Conservation (phyloP, 2,329 filamentous ascomycete genomes). For the Neofusicoccum kwambonambiense region DNA sequence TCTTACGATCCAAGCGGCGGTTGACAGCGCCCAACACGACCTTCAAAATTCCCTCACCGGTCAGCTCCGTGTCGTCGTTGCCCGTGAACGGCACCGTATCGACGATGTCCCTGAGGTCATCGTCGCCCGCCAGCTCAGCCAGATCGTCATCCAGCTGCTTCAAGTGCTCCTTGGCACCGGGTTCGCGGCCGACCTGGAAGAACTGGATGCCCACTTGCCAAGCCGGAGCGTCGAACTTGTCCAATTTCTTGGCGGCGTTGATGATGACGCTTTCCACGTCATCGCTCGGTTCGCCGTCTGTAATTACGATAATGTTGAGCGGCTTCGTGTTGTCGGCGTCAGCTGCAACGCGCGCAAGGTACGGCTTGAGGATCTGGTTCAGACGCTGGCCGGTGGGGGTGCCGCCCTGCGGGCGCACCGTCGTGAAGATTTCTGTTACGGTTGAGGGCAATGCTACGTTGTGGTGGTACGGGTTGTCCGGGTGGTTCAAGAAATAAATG, state of each 20-base stretch:
- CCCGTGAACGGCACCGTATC: conserved; percentile 78
- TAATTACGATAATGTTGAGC: conserved; percentile 89
- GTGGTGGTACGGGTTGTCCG: conserved; percentile 58
- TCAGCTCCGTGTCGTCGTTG: conserved; percentile 51
- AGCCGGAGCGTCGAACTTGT: conserved; percentile 65
- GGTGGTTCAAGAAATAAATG: conserved; percentile 83
- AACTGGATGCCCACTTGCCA: conserved; percentile 93
- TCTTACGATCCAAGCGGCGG: conserved; percentile 59
- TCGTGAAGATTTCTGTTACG: conserved; percentile 69
- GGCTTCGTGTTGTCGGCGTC: conserved; percentile 62
- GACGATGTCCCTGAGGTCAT: conserved; percentile 77
- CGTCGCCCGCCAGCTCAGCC: conserved; percentile 49
- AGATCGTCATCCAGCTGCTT: conserved; percentile 74
- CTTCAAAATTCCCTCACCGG: conserved; percentile 73
- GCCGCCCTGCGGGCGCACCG: conserved; percentile 60
- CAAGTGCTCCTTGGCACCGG: conserved; percentile 63
- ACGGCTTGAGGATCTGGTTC: conserved; percentile 69
- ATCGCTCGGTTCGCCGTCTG: conserved; percentile 79
- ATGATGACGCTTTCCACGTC: conserved; percentile 73
- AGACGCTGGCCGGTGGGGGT: conserved; percentile 77
- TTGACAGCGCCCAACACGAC: conserved; percentile 77
- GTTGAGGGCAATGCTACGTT: conserved; percentile 59
- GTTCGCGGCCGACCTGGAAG: conserved; percentile 84
- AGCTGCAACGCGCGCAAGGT: conserved; percentile 58
- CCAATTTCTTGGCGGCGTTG: conserved; percentile 66